Conservation (phyloP, 257 asterid genomes). For the Solanum rostratum region DNA sequence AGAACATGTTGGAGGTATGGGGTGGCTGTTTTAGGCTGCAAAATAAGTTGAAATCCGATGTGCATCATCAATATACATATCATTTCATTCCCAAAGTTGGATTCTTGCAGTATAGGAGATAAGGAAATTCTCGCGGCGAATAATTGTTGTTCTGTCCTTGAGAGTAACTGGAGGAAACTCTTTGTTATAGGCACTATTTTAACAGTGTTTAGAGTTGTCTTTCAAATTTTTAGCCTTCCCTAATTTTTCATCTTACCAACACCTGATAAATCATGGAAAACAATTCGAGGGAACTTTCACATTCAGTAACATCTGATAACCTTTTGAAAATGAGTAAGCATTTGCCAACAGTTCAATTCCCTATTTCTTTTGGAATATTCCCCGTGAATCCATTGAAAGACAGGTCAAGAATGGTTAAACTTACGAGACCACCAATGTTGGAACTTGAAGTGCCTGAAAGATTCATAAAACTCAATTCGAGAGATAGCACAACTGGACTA, state of each 20-base stretch:
- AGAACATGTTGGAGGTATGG: constrained; percentile 18
- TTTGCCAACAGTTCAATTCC: constrained; percentile 21
- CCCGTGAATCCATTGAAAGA: constrained; percentile 55
- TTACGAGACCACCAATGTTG: constrained; percentile 35
- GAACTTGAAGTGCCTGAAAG: constrained; percentile 66
- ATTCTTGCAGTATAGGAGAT: constrained; percentile 14
- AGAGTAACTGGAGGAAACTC: constrained; percentile 62
- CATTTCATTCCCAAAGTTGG: constrained; percentile 1
- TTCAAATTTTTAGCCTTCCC: constrained; percentile 63
- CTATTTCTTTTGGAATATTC: constrained; percentile 59
- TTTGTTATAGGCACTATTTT: constrained; percentile 43
- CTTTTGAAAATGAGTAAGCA: constrained; percentile 22
- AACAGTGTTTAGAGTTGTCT: constrained; percentile 32
- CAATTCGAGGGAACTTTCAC: constrained; percentile 23
- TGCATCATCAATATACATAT: neutral
- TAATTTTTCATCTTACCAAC: constrained; percentile 31
- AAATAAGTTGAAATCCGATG: constrained; percentile 1
- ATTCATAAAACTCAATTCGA: constrained; percentile 42
- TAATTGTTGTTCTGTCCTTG: constrained; percentile 41
- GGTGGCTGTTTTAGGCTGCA: neutral
- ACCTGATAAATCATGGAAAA: constrained; percentile 12
- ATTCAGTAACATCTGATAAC: constrained; percentile 13
- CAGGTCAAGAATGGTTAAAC: constrained; percentile 50
- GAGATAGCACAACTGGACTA: constrained; percentile 42
- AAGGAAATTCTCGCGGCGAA: constrained; percentile 21